Evolutionary conservation across 2,329 filamentous ascomycete genomes (phyloP).

Genomic region (Alternaria angustiovoidea): DNA sequence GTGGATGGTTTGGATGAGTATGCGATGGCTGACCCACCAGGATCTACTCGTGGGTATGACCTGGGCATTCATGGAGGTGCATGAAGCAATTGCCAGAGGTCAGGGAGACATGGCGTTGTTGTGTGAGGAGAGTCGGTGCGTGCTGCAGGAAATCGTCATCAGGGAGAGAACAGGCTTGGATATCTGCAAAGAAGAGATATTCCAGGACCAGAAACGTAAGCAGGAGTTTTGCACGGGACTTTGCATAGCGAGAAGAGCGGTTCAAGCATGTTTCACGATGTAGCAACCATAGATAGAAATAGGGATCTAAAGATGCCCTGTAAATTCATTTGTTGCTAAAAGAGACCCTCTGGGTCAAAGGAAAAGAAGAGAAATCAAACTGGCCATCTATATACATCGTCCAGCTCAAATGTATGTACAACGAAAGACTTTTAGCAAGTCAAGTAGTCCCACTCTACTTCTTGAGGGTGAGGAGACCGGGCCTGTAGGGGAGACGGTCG

Average conservation of each 20-base stretch:
- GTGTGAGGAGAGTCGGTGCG: not conserved
- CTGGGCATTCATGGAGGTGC: slow-evolving; percentile 42
- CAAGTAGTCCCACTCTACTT: slow-evolving; percentile 3
- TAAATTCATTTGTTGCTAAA: not conserved
- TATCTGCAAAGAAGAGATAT: slow-evolving; percentile 18
- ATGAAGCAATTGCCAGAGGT: slow-evolving; percentile 16
- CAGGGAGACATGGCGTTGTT: not conserved
- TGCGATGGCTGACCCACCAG: slow-evolving; percentile 29
- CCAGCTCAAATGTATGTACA: slow-evolving; percentile 13
- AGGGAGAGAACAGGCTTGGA: slow-evolving; percentile 21
- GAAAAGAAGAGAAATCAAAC: slow-evolving; percentile 5
- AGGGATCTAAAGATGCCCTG: slow-evolving; percentile 2
- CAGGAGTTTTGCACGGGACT: slow-evolving; percentile 4
- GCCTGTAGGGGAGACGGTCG: slow-evolving; percentile 61
- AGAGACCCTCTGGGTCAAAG: not conserved
- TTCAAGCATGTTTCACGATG: slow-evolving; percentile 8
- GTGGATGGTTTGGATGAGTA: slow-evolving; percentile 24
- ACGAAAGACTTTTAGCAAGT: slow-evolving; percentile 1
- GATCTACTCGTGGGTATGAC: slow-evolving; percentile 45
- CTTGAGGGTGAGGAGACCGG: slow-evolving; percentile 47
- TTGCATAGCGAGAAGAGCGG: not conserved
- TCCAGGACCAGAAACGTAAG: not conserved
- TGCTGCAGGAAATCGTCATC: slow-evolving; percentile 16
- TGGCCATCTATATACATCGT: slow-evolving; percentile 9
- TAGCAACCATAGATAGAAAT: not conserved